Evolutionary conservation across 176 grass and related monocot genomes (phyloP), one percentile per base, ranked within the genome.

Genomic region (Eleusine coracana): DNA sequence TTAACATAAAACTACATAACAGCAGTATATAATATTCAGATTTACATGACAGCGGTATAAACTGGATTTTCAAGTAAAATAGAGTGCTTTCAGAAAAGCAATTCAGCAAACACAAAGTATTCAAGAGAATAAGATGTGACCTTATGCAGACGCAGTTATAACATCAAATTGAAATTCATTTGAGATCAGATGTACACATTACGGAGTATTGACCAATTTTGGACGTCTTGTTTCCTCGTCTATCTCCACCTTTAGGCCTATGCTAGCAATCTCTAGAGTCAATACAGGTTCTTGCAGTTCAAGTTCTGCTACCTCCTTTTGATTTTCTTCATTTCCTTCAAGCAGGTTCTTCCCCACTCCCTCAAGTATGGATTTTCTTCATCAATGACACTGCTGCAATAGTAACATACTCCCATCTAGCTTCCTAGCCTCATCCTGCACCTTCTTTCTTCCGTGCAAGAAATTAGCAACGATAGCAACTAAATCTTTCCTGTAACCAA

Each of bases 271-370:
- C 80, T 95, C 87, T 77, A 87, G 88, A 72, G 91, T 91, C 41
- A 91, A 72, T 21, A 95, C 91, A 82, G 96, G 79, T 80, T 91
- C 87, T 92, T 95, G 87, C 87, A 93, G 52, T 85, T 92, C 80
- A 70, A 98, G 85, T 76, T 91, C 79, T 62, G 91, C 86, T 75
- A 98, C 80, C 74, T 88, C 89, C 76, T 83, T 68, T 51, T 93
- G 82, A 82, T 98, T 98, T 83, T 93, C 93, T 70, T 62, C 83
- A 85, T 98, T 98, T 70, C 66, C 93, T 78, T 93, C 96, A 54
- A 98, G 81, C 87, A 98, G 87, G 80, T 98, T 87, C 72, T 87
- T 95, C 89, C 96, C 96, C 93, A 98, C 73, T 98, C 96, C 85
- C 93, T 92, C 77, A 95, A 75, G 67, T 87, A 98, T 59, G 91